A percentile compares a stretch with the other conserved stretches of the same genome.
These are phyloP conservation scores for Fusarium lyarnte DNA, from an alignment of 2,329 filamentous ascomycete genomes.

Conservation along the genomic window DNA sequence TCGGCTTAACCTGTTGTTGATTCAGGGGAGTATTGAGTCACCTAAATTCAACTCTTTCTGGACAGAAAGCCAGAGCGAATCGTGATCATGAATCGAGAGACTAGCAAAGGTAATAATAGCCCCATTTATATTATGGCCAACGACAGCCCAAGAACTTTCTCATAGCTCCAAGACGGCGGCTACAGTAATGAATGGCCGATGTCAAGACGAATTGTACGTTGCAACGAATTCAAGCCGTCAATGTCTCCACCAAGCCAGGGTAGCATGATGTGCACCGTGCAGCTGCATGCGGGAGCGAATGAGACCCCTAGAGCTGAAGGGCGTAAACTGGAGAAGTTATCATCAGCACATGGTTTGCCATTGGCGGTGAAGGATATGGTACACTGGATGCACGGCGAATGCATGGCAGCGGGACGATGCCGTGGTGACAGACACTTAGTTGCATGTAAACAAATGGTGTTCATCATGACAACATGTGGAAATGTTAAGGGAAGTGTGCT, in stretches of 20 bases:
- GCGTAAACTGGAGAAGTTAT: conserved; percentile 10
- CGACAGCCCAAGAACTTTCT: background rate
- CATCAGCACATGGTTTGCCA: conserved; percentile 19
- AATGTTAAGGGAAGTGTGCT: background rate
- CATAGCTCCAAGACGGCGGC: background rate
- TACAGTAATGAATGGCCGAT: conserved; percentile 6
- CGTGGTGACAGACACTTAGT: conserved; percentile 39
- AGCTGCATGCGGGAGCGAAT: conserved; percentile 23
- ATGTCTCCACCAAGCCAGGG: background rate
- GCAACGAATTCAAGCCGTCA: background rate
- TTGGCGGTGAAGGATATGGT: conserved; percentile 32
- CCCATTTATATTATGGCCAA: background rate
- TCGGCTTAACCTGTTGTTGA: background rate
- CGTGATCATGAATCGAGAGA: background rate
- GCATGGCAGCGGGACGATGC: conserved; percentile 38
- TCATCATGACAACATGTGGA: conserved; percentile 36
- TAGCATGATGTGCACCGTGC: background rate
- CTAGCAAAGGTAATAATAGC: background rate
- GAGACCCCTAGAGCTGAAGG: background rate
- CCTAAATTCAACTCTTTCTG: background rate
- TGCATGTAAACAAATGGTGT: conserved; percentile 43
- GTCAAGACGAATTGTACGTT: conserved; percentile 11
- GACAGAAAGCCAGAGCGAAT: background rate
- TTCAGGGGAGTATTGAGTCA: background rate
- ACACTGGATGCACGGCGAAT: conserved; percentile 32